Conservation (phyloP, 306 rosid genomes). For the Erythrophleum fordii region DNA sequence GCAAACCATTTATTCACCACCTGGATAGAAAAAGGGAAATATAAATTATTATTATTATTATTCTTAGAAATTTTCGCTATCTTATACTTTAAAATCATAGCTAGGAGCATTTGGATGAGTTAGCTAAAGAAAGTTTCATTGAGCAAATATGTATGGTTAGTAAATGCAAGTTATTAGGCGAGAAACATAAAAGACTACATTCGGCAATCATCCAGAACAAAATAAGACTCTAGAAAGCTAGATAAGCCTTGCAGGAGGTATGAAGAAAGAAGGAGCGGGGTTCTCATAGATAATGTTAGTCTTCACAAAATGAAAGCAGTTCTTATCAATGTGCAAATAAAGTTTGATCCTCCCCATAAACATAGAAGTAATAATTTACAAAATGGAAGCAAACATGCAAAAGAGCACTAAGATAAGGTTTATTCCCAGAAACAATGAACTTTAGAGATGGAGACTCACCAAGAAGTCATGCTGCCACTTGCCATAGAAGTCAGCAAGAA, state of each 20-base stretch:
- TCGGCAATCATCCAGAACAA: constrained; percentile 12
- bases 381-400: background rate
- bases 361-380: constrained; percentile 14
- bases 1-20: constrained; percentile 98
- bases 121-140: background rate
- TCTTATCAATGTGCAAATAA: background rate
- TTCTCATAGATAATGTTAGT: background rate
- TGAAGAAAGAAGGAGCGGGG: background rate
- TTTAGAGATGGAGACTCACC: constrained; percentile 50
- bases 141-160: background rate
- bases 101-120: background rate
- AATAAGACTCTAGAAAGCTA: background rate
- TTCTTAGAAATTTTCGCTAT: constrained; percentile 1
- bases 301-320: background rate
- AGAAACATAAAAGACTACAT: constrained; percentile 5
- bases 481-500: constrained; percentile 81
- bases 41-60: constrained; percentile 8
- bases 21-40: constrained; percentile 45
- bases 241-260: background rate
- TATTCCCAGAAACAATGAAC: constrained; percentile 31
- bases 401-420: constrained; percentile 6
- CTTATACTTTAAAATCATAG: constrained; percentile 4
- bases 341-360: constrained; percentile 13
- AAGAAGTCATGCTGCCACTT: constrained; percentile 94
- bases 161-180: background rate